Evolutionary conservation across 2,329 filamentous ascomycete species (phyloP).

Genomic region (Daldinia sp.): DNA sequence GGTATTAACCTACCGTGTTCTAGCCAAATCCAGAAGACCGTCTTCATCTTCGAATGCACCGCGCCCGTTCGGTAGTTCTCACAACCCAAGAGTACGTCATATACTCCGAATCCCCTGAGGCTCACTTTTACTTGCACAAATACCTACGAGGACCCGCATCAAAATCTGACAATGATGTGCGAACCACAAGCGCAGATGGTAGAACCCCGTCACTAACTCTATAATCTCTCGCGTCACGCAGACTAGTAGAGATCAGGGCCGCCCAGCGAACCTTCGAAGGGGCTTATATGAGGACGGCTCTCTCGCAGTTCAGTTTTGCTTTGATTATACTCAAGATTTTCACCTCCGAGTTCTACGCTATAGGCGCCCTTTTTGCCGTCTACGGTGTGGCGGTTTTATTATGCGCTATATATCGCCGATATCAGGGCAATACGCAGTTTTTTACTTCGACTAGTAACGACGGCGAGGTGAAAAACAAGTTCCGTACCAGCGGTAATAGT

Average conservation of each 20-base stretch:
- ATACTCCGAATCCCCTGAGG: constrained; percentile 2
- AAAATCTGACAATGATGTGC: too few species aligned
- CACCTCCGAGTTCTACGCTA: constrained; percentile 93
- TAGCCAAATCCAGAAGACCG: constrained; percentile 53
- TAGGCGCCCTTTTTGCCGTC: constrained; percentile 93
- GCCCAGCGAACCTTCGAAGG: constrained; percentile 97
- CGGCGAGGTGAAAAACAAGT: constrained; percentile 60
- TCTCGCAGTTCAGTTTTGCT: constrained; percentile 94
- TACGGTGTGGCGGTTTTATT: constrained; percentile 87
- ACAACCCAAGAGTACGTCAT: constrained; percentile 74
- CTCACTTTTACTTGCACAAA: constrained; percentile 3
- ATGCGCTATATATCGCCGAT: constrained; percentile 84
- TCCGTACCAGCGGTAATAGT: constrained; percentile 70
- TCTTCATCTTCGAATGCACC: constrained; percentile 82
- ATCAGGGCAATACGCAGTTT: constrained; percentile 94
- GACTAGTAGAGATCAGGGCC: constrained; percentile 90
- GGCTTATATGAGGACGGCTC: constrained; percentile 92
- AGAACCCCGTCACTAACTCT: constrained; percentile 13
- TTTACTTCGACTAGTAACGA: constrained; percentile 67
- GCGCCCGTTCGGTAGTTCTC: constrained; percentile 82
- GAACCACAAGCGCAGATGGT: neutral
- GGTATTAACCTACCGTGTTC: constrained; percentile 9
- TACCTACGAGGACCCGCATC: constrained; percentile 8
- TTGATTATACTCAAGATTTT: constrained; percentile 97
- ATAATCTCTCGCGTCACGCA: constrained; percentile 39